These are phyloP conservation scores for Daldinia grandis DNA, from an alignment of 495 filamentous ascomycete genomes.

Conservation along the genomic window DNA sequence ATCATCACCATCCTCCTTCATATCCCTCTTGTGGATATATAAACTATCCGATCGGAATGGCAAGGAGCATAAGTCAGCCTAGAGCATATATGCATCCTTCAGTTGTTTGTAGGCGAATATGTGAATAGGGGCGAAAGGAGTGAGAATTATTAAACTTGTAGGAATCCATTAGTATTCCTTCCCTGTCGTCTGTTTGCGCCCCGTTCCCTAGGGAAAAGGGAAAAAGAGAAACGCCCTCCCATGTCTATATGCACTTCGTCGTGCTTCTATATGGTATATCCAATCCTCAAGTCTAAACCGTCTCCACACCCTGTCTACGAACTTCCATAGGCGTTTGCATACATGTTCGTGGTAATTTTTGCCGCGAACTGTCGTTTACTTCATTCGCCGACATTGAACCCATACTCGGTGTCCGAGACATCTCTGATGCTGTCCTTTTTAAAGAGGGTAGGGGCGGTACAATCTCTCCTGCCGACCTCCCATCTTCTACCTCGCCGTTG, in stretches of 20 bases:
- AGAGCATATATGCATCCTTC: slow-evolving; percentile 7
- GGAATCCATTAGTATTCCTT: slow-evolving; percentile 12
- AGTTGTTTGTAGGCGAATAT: background rate
- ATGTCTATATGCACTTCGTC: slow-evolving; percentile 32
- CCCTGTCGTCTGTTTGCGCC: slow-evolving; percentile 22
- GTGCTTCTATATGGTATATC: slow-evolving; percentile 39
- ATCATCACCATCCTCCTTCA: slow-evolving; percentile 10
- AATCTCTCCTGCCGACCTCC: slow-evolving; percentile 60
- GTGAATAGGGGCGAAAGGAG: background rate
- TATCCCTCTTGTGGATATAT: background rate
- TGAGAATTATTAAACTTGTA: slow-evolving; percentile 9
- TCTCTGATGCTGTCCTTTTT: slow-evolving; percentile 59
- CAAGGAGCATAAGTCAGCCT: background rate
- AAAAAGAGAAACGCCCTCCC: slow-evolving; percentile 15
- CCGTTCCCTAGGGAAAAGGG: slow-evolving; percentile 8
- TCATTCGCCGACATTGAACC: slow-evolving; percentile 40
- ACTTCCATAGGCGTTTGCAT: slow-evolving; percentile 42
- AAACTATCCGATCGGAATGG: background rate
- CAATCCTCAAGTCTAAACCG: slow-evolving; percentile 40
- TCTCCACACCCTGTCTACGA: slow-evolving; percentile 46
- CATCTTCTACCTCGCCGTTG: slow-evolving; percentile 48
- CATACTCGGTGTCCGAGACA: slow-evolving; percentile 58
- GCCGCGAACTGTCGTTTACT: slow-evolving; percentile 42
- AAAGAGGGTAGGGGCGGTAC: slow-evolving; percentile 51
- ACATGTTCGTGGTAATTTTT: slow-evolving; percentile 44